A percentile compares a stretch with the other conserved stretches of the same genome.
These are phyloP conservation scores for Buxus sempervirens DNA, from an alignment of 164 flowering plant species.

Conservation along the genomic window DNA sequence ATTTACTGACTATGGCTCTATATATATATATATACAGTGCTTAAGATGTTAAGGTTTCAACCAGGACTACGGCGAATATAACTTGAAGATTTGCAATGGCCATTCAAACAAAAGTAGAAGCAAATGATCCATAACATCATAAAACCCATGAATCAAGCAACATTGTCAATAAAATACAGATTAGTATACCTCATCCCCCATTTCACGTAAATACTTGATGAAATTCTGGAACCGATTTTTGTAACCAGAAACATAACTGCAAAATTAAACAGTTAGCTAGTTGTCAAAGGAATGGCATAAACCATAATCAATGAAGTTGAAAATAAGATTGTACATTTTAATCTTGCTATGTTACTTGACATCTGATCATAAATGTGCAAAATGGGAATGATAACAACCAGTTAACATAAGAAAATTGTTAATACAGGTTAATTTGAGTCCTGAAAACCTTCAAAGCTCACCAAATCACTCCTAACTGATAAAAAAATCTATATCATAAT, in stretches of 20 bases:
- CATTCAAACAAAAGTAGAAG: neutral
- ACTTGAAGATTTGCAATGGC: neutral
- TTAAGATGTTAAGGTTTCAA: neutral
- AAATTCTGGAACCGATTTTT: constrained; percentile 97
- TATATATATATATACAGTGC: neutral
- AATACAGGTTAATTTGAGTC: neutral
- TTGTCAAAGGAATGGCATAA: neutral
- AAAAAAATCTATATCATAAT: too few relatives aligned
- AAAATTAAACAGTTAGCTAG: constrained; percentile 21
- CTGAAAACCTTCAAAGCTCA: neutral
- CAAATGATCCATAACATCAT: constrained; percentile 2
- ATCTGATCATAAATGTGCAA: neutral
- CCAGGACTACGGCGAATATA: neutral
- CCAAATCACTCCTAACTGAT: neutral
- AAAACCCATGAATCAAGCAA: constrained; percentile 4
- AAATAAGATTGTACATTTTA: neutral
- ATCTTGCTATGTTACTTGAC: neutral
- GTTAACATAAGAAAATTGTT: too few relatives aligned
- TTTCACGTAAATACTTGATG: constrained; percentile 85
- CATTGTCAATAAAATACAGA: neutral
- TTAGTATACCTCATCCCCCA: constrained; percentile 95
- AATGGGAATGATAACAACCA: too few relatives aligned
- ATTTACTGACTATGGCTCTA: neutral
- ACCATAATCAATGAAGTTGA: neutral
- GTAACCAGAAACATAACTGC: constrained; percentile 97